These are phyloP conservation scores for Corylus americana DNA, from an alignment of 306 rosid species.

Conservation along the genomic window DNA sequence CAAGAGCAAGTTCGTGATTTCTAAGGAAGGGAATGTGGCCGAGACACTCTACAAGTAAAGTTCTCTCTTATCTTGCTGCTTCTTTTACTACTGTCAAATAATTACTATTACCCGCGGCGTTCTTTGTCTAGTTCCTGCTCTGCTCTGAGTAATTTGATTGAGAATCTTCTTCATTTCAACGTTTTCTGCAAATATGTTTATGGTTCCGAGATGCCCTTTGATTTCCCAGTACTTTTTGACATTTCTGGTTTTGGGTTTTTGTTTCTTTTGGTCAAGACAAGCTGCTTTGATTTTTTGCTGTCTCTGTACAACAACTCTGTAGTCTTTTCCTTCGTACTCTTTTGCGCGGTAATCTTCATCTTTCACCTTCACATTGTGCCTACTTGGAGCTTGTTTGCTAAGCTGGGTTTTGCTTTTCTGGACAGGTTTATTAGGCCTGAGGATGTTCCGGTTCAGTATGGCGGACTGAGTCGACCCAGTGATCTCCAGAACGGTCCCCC, in stretches of 20 bases:
- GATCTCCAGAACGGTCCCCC: conserved; percentile 82
- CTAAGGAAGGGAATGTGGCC: conserved; percentile 92
- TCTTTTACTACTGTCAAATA: not conserved
- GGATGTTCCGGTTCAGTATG: conserved; percentile 90
- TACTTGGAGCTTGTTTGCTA: conserved; percentile 14
- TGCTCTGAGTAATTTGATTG: not conserved
- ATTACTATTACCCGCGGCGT: not conserved
- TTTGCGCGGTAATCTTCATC: conserved; percentile 8
- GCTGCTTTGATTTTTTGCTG: not conserved
- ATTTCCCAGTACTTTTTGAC: conserved; percentile 5
- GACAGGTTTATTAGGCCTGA: conserved; percentile 88
- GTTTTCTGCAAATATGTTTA: conserved; percentile 4
- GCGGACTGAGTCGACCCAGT: conserved; percentile 70
- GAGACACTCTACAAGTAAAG: conserved; percentile 85
- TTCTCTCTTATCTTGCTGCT: conserved; percentile 1
- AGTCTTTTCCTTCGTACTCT: not conserved
- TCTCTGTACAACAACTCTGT: not conserved
- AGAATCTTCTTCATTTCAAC: conserved; percentile 16
- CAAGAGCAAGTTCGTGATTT: conserved; percentile 92
- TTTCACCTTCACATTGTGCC: conserved; percentile 6
- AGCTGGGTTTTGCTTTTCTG: conserved; percentile 17
- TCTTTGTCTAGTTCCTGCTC: not conserved
- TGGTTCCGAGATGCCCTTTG: not conserved
- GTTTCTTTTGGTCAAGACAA: not conserved
- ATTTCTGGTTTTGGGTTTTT: conserved; percentile 14